phyloP scores from a whole-genome alignment of 352 stramenopile species.

The Phytophthora crassamura region DNA sequence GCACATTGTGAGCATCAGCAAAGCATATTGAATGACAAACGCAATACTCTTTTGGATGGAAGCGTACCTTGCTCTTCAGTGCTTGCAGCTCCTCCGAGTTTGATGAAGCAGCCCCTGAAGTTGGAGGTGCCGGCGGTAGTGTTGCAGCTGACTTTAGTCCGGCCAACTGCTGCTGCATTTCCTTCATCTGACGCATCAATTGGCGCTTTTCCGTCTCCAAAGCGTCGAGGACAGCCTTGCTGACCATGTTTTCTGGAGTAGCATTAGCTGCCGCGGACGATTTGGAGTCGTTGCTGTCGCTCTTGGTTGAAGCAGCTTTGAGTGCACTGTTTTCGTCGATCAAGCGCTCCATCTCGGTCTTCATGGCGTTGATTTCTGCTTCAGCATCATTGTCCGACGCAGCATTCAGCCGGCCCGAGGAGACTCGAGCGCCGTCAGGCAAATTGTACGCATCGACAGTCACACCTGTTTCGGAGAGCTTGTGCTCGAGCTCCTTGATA shows the following conservation, averaged over 20 bases:
- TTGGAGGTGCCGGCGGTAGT: slow-evolving; percentile 22
- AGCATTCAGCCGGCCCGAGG: slow-evolving; percentile 40
- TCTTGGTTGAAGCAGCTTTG: slow-evolving; percentile 24
- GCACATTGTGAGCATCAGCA: neutral
- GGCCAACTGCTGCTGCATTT: slow-evolving; percentile 62
- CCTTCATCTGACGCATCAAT: slow-evolving; percentile 68
- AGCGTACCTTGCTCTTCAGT: slow-evolving; percentile 66
- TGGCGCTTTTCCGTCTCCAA: slow-evolving; percentile 63
- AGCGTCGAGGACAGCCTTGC: slow-evolving; percentile 51
- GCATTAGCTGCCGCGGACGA: neutral
- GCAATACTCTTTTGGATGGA: neutral
- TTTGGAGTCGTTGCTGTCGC: slow-evolving; percentile 15
- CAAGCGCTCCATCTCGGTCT: slow-evolving; percentile 75
- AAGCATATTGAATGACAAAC: neutral
- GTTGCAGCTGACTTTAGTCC: slow-evolving; percentile 17
- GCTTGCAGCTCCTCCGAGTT: slow-evolving; percentile 51
- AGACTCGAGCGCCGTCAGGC: slow-evolving; percentile 20
- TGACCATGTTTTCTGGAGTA: slow-evolving; percentile 22
- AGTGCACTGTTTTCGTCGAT: slow-evolving; percentile 74
- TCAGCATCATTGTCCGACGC: slow-evolving; percentile 52
- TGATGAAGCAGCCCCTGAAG: slow-evolving; percentile 2
- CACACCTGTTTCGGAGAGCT: slow-evolving; percentile 61
- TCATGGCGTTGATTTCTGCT: slow-evolving; percentile 73
- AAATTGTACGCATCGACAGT: slow-evolving; percentile 54
- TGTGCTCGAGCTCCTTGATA: slow-evolving; percentile 70